Percentiles rank a stretch among this genome's conserved stretches.
These are phyloP conservation scores for Coprinopsis sp. DNA, from an alignment of 768 basidiomycete species.

Conservation along the genomic window DNA sequence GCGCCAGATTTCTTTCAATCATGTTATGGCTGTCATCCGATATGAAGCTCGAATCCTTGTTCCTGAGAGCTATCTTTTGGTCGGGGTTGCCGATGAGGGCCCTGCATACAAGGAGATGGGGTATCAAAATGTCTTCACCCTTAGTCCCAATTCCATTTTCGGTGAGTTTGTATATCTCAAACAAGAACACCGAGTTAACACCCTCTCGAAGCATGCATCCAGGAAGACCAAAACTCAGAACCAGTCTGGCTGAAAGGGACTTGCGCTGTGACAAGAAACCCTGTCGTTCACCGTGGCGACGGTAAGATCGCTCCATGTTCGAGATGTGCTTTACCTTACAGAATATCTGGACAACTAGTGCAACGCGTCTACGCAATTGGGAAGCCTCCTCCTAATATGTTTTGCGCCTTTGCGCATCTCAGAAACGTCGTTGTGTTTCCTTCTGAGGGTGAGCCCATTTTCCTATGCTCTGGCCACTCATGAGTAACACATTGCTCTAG, in stretches of 20 bases:
- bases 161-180: too few relatives aligned
- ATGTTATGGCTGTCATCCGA: conserved; percentile 68
- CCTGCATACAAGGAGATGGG: conserved; percentile 53
- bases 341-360: conserved; percentile 31
- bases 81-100: conserved; percentile 82
- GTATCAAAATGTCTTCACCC: conserved; percentile 44
- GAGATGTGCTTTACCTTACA: conserved; percentile 3
- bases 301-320: conserved; percentile 30
- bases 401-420: conserved; percentile 55
- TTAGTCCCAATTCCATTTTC: conserved; percentile 58
- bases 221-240: conserved; percentile 39
- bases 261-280: conserved; percentile 63
- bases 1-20: conserved; percentile 56
- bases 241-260: conserved; percentile 57
- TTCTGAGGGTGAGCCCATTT: conserved; percentile 38
- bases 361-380: conserved; percentile 70
- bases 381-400: conserved; percentile 49
- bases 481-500: not conserved
- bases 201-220: conserved; percentile 47
- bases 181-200: not conserved
- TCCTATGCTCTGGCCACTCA: not conserved
- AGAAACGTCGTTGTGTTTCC: conserved; percentile 72
- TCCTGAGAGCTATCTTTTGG: conserved; percentile 60
- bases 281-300: conserved; percentile 72
- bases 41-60: conserved; percentile 70